Conservation (phyloP, 805 yeast species). For the Metschnikowia continentalis region DNA sequence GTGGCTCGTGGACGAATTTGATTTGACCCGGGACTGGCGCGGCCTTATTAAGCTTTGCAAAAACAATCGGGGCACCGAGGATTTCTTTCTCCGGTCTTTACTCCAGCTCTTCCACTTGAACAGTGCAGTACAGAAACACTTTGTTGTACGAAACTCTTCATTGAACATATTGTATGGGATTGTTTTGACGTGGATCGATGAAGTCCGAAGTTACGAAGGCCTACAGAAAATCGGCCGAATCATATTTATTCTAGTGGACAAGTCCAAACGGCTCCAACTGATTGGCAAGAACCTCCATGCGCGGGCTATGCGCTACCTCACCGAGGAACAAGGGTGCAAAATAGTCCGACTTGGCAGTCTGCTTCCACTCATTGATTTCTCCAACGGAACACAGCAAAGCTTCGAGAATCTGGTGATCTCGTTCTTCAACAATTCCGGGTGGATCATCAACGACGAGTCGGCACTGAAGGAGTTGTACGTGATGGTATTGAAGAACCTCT, state of each 20-base stretch:
- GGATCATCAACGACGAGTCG: slow-evolving; percentile 27
- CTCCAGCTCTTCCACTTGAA: slow-evolving; percentile 28
- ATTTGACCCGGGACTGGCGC: slow-evolving; percentile 47
- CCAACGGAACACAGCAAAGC: slow-evolving; percentile 21
- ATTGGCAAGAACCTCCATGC: slow-evolving; percentile 52
- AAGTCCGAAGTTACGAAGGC: slow-evolving; percentile 8
- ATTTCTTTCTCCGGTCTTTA: slow-evolving; percentile 27
- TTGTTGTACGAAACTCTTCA: slow-evolving; percentile 54
- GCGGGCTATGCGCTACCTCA: slow-evolving; percentile 48
- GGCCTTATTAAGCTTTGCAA: slow-evolving; percentile 43
- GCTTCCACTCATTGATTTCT: slow-evolving; percentile 44
- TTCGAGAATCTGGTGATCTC: slow-evolving; percentile 22
- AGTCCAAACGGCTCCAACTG: slow-evolving; percentile 49
- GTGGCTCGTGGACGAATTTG: slow-evolving; percentile 59
- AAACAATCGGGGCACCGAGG: slow-evolving; percentile 27
- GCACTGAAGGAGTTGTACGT: slow-evolving; percentile 25
- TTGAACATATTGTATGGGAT: slow-evolving; percentile 53
- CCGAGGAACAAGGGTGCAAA: slow-evolving; percentile 39
- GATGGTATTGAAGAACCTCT: slow-evolving; percentile 40
- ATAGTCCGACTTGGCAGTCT: slow-evolving; percentile 40
- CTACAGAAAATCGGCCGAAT: slow-evolving; percentile 37
- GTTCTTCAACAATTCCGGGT: slow-evolving; percentile 39
- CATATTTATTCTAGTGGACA: slow-evolving; percentile 48
- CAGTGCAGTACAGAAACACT: slow-evolving; percentile 38
- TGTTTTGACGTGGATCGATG: slow-evolving; percentile 49